A percentile compares a stretch with the other conserved stretches of the same genome.
phyloP scores from a whole-genome alignment of 1,284 basidiomycete species.

The Wolfiporia cocos region DNA sequence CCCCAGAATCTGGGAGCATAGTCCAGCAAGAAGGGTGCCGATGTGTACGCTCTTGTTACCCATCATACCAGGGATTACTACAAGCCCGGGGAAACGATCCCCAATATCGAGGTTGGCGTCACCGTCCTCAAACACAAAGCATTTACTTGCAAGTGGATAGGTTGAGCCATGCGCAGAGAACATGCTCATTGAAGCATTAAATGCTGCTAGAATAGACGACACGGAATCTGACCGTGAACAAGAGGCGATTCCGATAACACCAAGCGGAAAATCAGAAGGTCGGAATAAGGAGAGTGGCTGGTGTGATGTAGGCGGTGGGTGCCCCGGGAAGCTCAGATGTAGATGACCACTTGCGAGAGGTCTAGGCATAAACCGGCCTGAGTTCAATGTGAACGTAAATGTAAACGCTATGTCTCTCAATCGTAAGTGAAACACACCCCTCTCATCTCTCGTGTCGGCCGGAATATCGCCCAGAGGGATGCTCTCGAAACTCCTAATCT shows the following conservation, averaged over 20 bases:
- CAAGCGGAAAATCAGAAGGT: constrained; percentile 74
- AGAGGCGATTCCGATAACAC: constrained; percentile 71
- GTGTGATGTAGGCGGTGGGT: constrained; percentile 59
- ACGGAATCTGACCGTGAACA: constrained; percentile 55
- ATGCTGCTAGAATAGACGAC: constrained; percentile 58
- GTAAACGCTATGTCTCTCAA: too few relatives aligned
- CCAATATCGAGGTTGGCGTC: constrained; percentile 55
- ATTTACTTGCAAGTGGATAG: constrained; percentile 71
- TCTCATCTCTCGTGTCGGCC: constrained; percentile 69
- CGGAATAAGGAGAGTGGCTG: constrained; percentile 58
- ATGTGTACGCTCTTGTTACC: constrained; percentile 79
- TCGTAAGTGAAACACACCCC: constrained; percentile 59
- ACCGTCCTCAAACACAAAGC: constrained; percentile 75
- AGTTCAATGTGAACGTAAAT: constrained; percentile 6
- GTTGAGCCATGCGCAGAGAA: constrained; percentile 59
- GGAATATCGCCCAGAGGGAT: constrained; percentile 78
- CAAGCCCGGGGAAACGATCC: constrained; percentile 54
- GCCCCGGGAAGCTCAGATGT: constrained; percentile 67
- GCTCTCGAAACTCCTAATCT: constrained; percentile 64
- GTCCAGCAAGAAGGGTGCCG: constrained; percentile 78
- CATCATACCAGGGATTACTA: constrained; percentile 74
- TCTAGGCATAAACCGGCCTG: constrained; percentile 78
- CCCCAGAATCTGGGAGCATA: constrained; percentile 79
- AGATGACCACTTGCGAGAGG: constrained; percentile 70
- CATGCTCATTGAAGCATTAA: constrained; percentile 54